phyloP scores from a whole-genome alignment of 768 basidiomycete species.

The Hypholoma sublateritium region DNA sequence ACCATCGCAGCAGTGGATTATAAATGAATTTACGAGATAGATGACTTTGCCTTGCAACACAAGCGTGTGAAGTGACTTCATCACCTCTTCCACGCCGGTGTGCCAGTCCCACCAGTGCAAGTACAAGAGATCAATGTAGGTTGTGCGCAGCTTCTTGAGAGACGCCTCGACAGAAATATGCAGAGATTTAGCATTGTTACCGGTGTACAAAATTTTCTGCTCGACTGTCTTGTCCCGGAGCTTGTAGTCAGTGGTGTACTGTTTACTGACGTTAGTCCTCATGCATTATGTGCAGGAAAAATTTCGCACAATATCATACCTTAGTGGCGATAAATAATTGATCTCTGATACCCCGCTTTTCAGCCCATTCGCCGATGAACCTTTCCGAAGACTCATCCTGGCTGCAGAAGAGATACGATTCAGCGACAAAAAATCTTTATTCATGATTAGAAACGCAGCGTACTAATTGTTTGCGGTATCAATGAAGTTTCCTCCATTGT shows the following conservation, averaged over 20 bases:
- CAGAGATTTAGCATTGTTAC: constrained; percentile 42
- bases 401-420: constrained; percentile 9
- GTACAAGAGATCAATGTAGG: constrained; percentile 47
- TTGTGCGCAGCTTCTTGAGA: constrained; percentile 43
- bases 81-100: constrained; percentile 54
- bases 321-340: constrained; percentile 37
- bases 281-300: not conserved
- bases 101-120: constrained; percentile 53
- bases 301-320: constrained; percentile 14
- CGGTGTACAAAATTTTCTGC: constrained; percentile 38
- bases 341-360: constrained; percentile 35
- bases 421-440: not conserved
- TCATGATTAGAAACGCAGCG: not conserved
- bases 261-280: not conserved
- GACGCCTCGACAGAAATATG: constrained; percentile 39
- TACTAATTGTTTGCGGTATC: not conserved
- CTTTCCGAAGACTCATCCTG: constrained; percentile 38
- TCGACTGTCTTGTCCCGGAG: constrained; percentile 18
- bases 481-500: not conserved
- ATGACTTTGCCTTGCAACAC: constrained; percentile 54
- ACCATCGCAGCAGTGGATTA: not conserved
- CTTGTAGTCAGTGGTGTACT: constrained; percentile 31
- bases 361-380: constrained; percentile 45
- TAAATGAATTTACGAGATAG: constrained; percentile 30
- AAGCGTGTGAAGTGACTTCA: constrained; percentile 52